Evolutionary conservation across 2,329 filamentous ascomycete genomes (phyloP), one percentile per base, ranked within the genome.

Genomic region (Chalaropsis ovoidea): DNA sequence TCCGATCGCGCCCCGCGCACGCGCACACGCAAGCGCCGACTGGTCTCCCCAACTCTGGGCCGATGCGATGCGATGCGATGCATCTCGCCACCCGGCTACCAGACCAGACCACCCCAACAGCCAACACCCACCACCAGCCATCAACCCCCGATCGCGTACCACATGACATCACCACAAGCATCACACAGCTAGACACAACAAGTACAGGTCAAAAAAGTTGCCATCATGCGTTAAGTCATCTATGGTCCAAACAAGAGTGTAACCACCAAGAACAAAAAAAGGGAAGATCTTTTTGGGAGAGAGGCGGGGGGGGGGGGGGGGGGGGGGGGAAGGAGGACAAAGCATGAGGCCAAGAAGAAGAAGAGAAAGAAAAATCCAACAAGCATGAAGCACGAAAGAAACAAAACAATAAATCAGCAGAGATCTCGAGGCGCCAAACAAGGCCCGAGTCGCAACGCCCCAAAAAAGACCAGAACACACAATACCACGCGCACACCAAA

Each of bases 211-310:
- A 15, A 35, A 31, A 58, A 58, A 52, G 17, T 13, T n/a, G 52
- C 52, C 52, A 58, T 58, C 52, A 58, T 58, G 52, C 52, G 24
- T 58, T 58, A 58, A 58, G 27, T 58, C 52, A 58, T 58, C 52
- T 58, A 58, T 58, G 52, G 52, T 58, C 52, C 52, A 58, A 58
- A 35, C 27, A 39, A 35, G 11, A 58, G 27, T 19, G 52, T 58
- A 58, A 58, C 52, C 24, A 58, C 52, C 63, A 35, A 19, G 39
- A 43, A 45, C 13, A 31, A 63, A 63, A 19, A 27, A 65, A 64
- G 24, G 56, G 17, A n/a, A 15, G 6, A 61, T 3, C 13, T 58
- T 58, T 58, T 35, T n/a, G n/a, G n/a, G n/a, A n/a, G n/a, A n/a
- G n/a, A n/a, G n/a, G n/a, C n/a, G n/a, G n/a, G n/a, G n/a, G n/a